Base-by-base conservation (phyloP, 257 asterid species). In the Solanum peruvianum region DNA sequence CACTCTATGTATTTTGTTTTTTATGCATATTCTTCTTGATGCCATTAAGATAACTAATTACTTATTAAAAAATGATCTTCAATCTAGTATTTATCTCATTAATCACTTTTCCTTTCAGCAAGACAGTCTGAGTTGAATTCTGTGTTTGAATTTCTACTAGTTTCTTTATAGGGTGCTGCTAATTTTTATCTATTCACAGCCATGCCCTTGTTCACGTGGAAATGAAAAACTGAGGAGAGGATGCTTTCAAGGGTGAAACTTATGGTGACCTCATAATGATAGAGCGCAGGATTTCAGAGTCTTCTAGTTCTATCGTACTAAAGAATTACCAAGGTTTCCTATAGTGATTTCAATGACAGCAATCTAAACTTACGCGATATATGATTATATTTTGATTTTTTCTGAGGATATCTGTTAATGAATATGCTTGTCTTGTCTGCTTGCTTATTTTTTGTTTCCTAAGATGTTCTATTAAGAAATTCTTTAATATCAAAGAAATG, bases 141-240 rank as follows among this genome's bases (percentile, higher is more conserved):
- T 27, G 39, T 5, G 84, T 78, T 78, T 78, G 84, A 25, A 18
- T 80, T 78, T 80, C 85, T 81, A 31, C 44, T 81, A 31, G 20
- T 81, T 52, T 81, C 31, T 23, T 81, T 81, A 81, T 29, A 81
- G 49, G 31, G 69, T 81, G 31, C 45, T 81, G 44, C 16, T 78
- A 45, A 78, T 81, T 81, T 81, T 27, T 81, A 81, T 49, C 69
- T 81, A 80, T 87, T 44, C 89, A 87, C 94, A 97, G 99, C 87
- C 85, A 92, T 86, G 97, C 99, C n/a, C 94, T 93, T 87, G 94
- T 97, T 89, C 97, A 92, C 35, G 96, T 95, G 86, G 98, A 97
- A 90, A 91, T 97, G 64, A 95, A 94, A 91, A 97, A 97, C 90
- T 93, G 91, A 86, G 99, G 98, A 15, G 98, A 94, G 82, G 98